Evolutionary conservation across 2,329 filamentous ascomycete genomes (phyloP).

Genomic region (Colletotrichum tamarilloi): DNA sequence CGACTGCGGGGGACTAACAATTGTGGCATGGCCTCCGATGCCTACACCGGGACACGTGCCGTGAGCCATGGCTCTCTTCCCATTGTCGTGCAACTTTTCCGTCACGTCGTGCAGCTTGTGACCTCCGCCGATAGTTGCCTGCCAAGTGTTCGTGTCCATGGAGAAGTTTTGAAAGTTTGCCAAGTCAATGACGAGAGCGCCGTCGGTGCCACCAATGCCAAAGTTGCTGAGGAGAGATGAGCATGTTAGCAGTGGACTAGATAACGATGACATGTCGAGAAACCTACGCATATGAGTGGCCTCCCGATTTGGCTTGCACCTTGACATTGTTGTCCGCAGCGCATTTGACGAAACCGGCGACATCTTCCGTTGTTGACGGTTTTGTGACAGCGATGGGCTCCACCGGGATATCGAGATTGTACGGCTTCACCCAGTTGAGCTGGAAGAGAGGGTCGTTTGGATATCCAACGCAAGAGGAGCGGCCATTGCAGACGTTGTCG

Average conservation of each 20-base stretch:
- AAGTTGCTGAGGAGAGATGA: conserved; percentile 44
- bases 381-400: conserved; percentile 67
- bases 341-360: conserved; percentile 68
- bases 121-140: conserved; percentile 66
- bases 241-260: neutral
- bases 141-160: conserved; percentile 63
- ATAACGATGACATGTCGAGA: neutral
- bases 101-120: conserved; percentile 64
- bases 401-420: conserved; percentile 62
- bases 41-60: conserved; percentile 70
- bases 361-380: conserved; percentile 63
- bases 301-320: conserved; percentile 72
- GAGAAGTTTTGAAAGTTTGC: conserved; percentile 62
- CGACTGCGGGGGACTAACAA: conserved; percentile 50
- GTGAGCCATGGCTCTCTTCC: conserved; percentile 68
- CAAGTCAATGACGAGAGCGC: conserved; percentile 65
- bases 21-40: conserved; percentile 68
- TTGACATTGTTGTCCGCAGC: conserved; percentile 60
- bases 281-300: conserved; percentile 71
- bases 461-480: conserved; percentile 58
- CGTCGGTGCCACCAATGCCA: conserved; percentile 61
- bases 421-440: conserved; percentile 60
- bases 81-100: conserved; percentile 59
- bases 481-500: conserved; percentile 56
- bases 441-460: conserved; percentile 57